These are phyloP conservation scores for Arthrocladium fulminans DNA, from an alignment of 2,329 filamentous ascomycete genomes.

Conservation along the genomic window DNA sequence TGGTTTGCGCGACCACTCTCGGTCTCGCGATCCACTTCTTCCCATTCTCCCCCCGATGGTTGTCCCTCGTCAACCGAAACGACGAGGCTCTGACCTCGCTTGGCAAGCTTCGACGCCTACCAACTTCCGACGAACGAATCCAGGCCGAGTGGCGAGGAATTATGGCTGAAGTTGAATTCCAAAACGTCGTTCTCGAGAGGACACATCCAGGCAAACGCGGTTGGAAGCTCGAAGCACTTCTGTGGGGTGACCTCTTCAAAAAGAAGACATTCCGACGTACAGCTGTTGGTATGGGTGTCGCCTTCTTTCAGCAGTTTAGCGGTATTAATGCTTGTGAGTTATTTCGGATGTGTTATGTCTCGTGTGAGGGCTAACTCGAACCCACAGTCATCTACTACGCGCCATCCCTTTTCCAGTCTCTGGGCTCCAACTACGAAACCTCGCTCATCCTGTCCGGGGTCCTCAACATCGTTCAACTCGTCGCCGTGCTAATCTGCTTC, in stretches of 20 bases:
- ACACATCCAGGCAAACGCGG: constrained; percentile 30
- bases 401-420: constrained; percentile 34
- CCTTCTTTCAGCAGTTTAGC: constrained; percentile 38
- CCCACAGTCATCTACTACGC: constrained; percentile 46
- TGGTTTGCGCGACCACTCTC: constrained; percentile 24
- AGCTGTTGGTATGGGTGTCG: constrained; percentile 32
- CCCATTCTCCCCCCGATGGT: constrained; percentile 41
- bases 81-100: constrained; percentile 34
- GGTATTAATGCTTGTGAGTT: constrained; percentile 39
- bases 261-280: constrained; percentile 37
- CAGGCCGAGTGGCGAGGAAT: constrained; percentile 44
- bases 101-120: constrained; percentile 34
- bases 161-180: constrained; percentile 40
- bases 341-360: constrained; percentile 31
- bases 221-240: constrained; percentile 29
- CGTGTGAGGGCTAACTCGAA: no score
- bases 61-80: constrained; percentile 32
- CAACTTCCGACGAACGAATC: constrained; percentile 35
- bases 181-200: constrained; percentile 32
- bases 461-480: constrained; percentile 43
- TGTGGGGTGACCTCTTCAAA: constrained; percentile 42
- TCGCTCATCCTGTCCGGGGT: constrained; percentile 48
- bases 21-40: constrained; percentile 38
- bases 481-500: constrained; percentile 39
- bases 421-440: constrained; percentile 25